phyloP scores from a whole-genome alignment of 2,329 filamentous ascomycete genomes.

The Ceratocystiopsis sp. region DNA sequence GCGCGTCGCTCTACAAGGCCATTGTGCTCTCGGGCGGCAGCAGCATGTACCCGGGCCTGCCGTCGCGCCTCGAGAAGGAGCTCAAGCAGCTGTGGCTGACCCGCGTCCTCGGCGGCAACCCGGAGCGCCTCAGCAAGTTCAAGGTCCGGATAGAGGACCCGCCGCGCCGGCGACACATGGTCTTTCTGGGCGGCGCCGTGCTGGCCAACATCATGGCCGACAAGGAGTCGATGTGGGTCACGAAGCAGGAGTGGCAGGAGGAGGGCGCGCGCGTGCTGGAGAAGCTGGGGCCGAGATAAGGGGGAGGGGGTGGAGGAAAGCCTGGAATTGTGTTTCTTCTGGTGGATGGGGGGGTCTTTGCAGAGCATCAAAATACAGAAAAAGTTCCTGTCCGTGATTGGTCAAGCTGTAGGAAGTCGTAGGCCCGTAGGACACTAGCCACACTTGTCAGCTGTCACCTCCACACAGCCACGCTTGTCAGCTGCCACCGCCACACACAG shows the following conservation, averaged over 20 bases:
- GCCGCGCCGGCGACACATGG: slow-evolving; percentile 91
- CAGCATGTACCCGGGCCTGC: slow-evolving; percentile 97
- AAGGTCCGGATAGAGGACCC: slow-evolving; percentile 99
- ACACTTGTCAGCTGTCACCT: too few species aligned
- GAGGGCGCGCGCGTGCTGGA: slow-evolving; percentile 70
- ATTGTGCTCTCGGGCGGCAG: slow-evolving; percentile 92
- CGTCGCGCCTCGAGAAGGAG: slow-evolving; percentile 91
- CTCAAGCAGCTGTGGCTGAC: slow-evolving; percentile 98
- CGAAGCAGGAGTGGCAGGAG: slow-evolving; percentile 92
- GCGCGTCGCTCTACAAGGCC: slow-evolving; percentile 87
- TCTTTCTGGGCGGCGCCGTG: slow-evolving; percentile 91
- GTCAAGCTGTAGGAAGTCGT: too few species aligned
- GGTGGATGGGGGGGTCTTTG: too few species aligned
- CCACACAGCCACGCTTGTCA: too few species aligned
- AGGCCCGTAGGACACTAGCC: too few species aligned
- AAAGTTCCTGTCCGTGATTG: too few species aligned
- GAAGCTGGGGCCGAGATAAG: slow-evolving; percentile 67
- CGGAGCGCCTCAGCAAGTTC: slow-evolving; percentile 92
- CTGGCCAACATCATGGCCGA: slow-evolving; percentile 98
- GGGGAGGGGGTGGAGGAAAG: too few species aligned
- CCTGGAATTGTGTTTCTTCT: too few species aligned
- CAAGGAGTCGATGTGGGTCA: slow-evolving; percentile 98
- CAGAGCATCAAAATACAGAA: too few species aligned
- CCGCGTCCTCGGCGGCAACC: slow-evolving; percentile 74
- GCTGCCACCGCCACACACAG: too few species aligned